Evolutionary conservation across 768 basidiomycete genomes (phyloP).

Genomic region (Hebeloma cylindrosporum): DNA sequence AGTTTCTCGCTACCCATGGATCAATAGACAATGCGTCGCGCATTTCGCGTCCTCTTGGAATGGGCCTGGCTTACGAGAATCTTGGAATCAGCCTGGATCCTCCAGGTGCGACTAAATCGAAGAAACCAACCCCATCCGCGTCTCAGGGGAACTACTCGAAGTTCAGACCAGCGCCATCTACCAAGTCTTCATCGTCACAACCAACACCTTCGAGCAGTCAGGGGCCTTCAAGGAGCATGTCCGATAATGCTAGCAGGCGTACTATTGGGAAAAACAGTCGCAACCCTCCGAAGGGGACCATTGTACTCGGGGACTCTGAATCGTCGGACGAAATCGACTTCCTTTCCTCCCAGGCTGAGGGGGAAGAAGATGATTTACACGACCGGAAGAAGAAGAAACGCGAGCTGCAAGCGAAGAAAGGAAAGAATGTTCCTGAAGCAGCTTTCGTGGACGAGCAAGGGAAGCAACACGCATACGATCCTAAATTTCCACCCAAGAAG

Average conservation of each 20-base stretch:
- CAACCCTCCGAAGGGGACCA: not conserved
- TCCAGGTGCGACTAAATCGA: too few relatives aligned
- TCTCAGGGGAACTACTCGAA: too few relatives aligned
- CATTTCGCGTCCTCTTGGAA: too few relatives aligned
- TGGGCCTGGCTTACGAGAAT: too few relatives aligned
- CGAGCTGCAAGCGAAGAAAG: conserved; percentile 6
- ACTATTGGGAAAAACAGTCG: not conserved
- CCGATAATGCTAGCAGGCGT: not conserved
- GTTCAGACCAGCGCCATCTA: too few relatives aligned
- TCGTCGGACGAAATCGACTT: conserved; percentile 24
- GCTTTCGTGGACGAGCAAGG: conserved; percentile 11
- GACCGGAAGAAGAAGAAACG: conserved; percentile 1
- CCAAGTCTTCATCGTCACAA: too few relatives aligned
- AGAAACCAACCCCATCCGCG: too few relatives aligned
- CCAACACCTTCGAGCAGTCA: too few relatives aligned
- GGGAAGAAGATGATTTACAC: conserved; percentile 2
- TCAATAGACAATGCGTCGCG: too few relatives aligned
- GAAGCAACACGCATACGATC: conserved; percentile 15
- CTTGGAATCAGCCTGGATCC: too few relatives aligned
- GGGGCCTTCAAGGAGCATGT: too few relatives aligned
- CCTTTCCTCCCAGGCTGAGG: conserved; percentile 18
- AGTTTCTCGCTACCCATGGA: too few relatives aligned
- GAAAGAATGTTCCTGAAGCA: not conserved
- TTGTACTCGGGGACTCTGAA: not conserved
- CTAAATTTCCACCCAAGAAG: conserved; percentile 12